Percentiles rank a stretch among this genome's conserved stretches.
Conservation (phyloP, 306 rosid species). For the Biancaea sappan region DNA sequence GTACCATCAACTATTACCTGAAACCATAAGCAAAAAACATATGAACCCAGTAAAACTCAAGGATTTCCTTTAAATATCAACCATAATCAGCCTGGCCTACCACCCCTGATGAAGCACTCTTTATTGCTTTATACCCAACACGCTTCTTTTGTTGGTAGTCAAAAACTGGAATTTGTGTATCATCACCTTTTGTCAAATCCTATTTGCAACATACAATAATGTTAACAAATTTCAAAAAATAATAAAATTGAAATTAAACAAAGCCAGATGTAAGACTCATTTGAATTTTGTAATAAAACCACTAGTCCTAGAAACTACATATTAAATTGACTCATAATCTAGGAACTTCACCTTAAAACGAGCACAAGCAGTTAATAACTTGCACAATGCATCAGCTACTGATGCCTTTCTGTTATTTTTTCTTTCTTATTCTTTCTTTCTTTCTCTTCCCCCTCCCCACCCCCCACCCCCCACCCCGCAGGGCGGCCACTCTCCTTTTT, state of each 20-base stretch:
- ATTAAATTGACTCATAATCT: constrained; percentile 4
- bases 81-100: constrained; percentile 52
- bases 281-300: constrained; percentile 24
- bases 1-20: constrained; percentile 98
- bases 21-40: constrained; percentile 27
- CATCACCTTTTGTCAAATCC: constrained; percentile 91
- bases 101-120: constrained; percentile 89
- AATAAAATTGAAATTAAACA: not conserved
- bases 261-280: constrained; percentile 23
- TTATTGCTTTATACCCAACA: constrained; percentile 68
- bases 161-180: constrained; percentile 73
- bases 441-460: not conserved
- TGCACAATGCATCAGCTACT: constrained; percentile 8
- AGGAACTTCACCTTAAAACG: constrained; percentile 19
- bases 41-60: constrained; percentile 5
- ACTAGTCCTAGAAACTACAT: constrained; percentile 20
- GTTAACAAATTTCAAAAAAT: constrained; percentile 22
- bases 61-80: constrained; percentile 16
- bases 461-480: not conserved
- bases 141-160: constrained; percentile 90
- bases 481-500: not conserved
- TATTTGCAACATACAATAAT: constrained; percentile 41
- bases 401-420: not conserved
- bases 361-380: constrained; percentile 19
- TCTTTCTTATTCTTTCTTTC: constrained; percentile 1